phyloP scores from a whole-genome alignment of 2,329 filamentous ascomycete species.

The Neofusicoccum cordaticola region DNA sequence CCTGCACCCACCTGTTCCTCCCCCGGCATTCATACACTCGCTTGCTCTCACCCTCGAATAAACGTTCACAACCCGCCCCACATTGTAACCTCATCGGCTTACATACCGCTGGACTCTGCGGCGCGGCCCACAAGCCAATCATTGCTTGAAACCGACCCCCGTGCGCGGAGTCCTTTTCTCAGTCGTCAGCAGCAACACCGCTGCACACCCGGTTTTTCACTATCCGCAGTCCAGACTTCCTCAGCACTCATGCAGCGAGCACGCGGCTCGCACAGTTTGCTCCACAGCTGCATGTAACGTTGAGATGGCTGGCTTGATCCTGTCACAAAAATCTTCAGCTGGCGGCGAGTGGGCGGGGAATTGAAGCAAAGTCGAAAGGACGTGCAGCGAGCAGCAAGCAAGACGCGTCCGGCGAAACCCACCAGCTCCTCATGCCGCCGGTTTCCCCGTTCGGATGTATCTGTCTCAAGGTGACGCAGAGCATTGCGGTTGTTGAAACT shows the following conservation, averaged over 20 bases:
- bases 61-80: background rate
- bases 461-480: background rate
- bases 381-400: too few species aligned
- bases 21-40: background rate
- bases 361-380: too few species aligned
- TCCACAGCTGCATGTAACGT: background rate
- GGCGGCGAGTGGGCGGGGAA: too few species aligned
- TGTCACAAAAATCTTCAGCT: background rate
- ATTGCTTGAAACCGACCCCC: background rate
- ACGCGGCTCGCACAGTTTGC: background rate
- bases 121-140: background rate
- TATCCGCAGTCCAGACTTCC: background rate
- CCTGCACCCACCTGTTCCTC: background rate
- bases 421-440: too few species aligned
- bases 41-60: background rate
- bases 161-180: background rate
- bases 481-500: background rate
- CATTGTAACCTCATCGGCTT: background rate
- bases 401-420: too few species aligned
- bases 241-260: background rate
- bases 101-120: background rate
- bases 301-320: background rate
- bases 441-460: too few species aligned
- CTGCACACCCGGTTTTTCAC: background rate
- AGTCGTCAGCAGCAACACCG: background rate